Evolutionary conservation across 345 rosid species (phyloP).

Genomic region (Eucalyptus erythrocorys): DNA sequence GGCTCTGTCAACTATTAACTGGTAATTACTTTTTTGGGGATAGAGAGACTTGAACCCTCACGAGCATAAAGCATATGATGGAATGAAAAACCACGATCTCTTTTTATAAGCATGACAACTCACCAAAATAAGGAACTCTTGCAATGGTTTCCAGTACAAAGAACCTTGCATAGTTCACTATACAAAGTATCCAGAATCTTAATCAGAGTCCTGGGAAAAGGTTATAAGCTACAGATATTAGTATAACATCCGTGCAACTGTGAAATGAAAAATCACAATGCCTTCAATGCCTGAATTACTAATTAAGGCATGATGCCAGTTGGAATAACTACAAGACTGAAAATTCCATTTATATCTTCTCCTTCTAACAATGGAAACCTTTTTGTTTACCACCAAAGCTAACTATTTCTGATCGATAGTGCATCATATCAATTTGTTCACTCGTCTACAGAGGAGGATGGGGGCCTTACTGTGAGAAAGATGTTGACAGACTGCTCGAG

Average conservation of each 20-base stretch:
- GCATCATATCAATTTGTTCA: background rate
- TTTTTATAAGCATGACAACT: conserved; percentile 2
- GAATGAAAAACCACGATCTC: background rate
- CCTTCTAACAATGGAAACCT: background rate
- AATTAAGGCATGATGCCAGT: background rate
- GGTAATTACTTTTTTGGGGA: no score
- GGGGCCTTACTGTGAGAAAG: conserved; percentile 52
- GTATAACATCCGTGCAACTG: background rate
- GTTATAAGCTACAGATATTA: background rate
- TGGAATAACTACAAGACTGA: background rate
- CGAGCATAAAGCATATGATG: background rate
- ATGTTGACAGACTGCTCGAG: conserved; percentile 68
- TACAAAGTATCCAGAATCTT: conserved; percentile 80
- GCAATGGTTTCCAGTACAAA: conserved; percentile 96
- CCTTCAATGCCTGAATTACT: background rate
- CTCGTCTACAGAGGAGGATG: background rate
- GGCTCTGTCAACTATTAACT: no score
- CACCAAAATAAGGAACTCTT: conserved; percentile 95
- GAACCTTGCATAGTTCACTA: conserved; percentile 76
- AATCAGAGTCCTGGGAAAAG: conserved; percentile 70
- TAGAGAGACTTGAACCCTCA: no score
- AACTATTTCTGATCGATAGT: background rate
- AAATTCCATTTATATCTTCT: background rate
- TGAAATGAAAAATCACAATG: background rate
- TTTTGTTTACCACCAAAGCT: background rate